These are phyloP conservation scores for Naematelia encephala DNA, from an alignment of 768 basidiomycete genomes.

Conservation along the genomic window DNA sequence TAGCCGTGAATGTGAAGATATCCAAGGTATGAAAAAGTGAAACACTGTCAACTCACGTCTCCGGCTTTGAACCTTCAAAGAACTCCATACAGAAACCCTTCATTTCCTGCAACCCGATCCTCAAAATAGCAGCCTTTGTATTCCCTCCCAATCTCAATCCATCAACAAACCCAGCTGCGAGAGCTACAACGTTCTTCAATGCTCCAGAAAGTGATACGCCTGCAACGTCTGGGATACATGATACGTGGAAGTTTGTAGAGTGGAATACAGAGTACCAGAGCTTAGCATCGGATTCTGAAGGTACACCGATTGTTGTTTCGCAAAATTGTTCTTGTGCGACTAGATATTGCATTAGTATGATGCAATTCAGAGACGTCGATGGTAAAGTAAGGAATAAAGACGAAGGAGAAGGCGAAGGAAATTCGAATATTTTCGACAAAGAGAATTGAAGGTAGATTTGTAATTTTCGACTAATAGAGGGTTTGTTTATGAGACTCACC, in stretches of 20 bases:
- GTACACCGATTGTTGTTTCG: slow-evolving; percentile 55
- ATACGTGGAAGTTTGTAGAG: slow-evolving; percentile 52
- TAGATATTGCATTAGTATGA: no score
- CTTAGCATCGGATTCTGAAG: slow-evolving; percentile 45
- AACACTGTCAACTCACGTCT: slow-evolving; percentile 41
- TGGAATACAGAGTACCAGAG: slow-evolving; percentile 54
- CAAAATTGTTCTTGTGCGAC: slow-evolving; percentile 54
- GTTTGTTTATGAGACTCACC: slow-evolving; percentile 21
- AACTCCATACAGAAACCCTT: slow-evolving; percentile 53
- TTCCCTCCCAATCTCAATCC: slow-evolving; percentile 54
- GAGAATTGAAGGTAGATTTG: no score
- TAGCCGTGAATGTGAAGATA: slow-evolving; percentile 27
- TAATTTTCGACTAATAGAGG: no score
- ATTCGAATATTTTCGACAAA: no score
- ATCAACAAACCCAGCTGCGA: slow-evolving; percentile 56
- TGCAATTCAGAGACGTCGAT: no score
- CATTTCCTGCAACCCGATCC: slow-evolving; percentile 56
- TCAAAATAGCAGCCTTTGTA: slow-evolving; percentile 55
- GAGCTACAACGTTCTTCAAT: slow-evolving; percentile 55
- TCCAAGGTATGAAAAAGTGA: no score
- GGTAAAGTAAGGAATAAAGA: no score
- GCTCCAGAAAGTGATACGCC: slow-evolving; percentile 55
- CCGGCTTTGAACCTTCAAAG: slow-evolving; percentile 51
- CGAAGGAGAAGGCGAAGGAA: no score
- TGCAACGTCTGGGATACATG: slow-evolving; percentile 53